Evolutionary conservation across 306 rosid genomes (phyloP), one percentile per base, ranked within the genome.

Genomic region (Lablab purpureus): DNA sequence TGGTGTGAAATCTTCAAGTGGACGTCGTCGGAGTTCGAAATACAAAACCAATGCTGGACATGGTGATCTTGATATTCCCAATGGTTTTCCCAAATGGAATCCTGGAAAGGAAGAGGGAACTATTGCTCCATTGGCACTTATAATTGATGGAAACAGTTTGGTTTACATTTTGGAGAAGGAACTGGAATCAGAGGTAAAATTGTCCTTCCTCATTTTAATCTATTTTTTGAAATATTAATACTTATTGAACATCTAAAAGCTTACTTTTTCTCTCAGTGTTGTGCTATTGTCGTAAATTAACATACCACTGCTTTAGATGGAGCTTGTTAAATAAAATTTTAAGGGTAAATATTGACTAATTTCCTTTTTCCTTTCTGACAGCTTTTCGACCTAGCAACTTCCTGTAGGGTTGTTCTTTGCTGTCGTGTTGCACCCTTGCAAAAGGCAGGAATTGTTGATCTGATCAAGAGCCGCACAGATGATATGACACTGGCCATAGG

Each of bases 371-470:
- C 40, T 78, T 76, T 81, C 78, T n/a, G 71, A 74, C 97, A 96
- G 99, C 98, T 96, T 73, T 96, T 91, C 75, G 92, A 91, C 84
- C 91, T 96, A 74, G 97, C 99, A 65, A 96, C 77, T 76, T 88
- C 92, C 52, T 96, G 99, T 84, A 78, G 81, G 70, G 99, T 91
- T 55, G 99, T 96, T 74, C 86, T 96, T 58, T 96, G 99, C 84
- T 96, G 99, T 72, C 99, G 99, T 78, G 99, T 96, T 73, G 99
- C 99, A 34, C 99, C 99, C 32, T 81, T 96, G 87, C 99, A 96
- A 74, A 96, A 96, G 85, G 99, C 99, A 73, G 99, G 99, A 83
- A 88, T 96, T 85, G 98, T 96, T 90, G 99, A 86, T 83, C 75
- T 96, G 68, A 89, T 96, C 23, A 96, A 96, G 87, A 89, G 89